Percentiles rank a stretch among this genome's conserved stretches.
phyloP scores from a whole-genome alignment of 2,329 filamentous ascomycete species.

The Calonectria naviculata region DNA sequence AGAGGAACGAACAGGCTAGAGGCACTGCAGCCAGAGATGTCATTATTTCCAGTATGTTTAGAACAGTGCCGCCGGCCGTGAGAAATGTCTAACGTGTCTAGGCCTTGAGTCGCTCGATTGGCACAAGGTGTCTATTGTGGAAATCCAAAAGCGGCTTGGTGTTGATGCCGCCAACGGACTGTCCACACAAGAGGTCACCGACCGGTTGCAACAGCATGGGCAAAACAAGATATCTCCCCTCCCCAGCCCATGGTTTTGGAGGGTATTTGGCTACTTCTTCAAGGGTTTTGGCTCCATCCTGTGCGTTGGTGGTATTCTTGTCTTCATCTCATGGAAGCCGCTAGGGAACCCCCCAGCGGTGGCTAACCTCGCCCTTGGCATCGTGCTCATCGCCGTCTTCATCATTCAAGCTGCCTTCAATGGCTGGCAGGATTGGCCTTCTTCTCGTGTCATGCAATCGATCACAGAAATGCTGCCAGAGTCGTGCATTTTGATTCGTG shows the following conservation, averaged over 20 bases:
- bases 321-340: slow-evolving; percentile 82
- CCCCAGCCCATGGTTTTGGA: slow-evolving; percentile 37
- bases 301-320: slow-evolving; percentile 74
- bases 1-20: slow-evolving; percentile 14
- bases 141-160: background rate
- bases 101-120: background rate
- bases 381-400: slow-evolving; percentile 78
- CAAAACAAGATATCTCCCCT: slow-evolving; percentile 20
- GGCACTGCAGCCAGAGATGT: slow-evolving; percentile 11
- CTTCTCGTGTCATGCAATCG: slow-evolving; percentile 80
- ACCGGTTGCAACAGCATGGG: slow-evolving; percentile 17
- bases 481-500: slow-evolving; percentile 72
- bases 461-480: slow-evolving; percentile 86
- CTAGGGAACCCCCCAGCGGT: slow-evolving; percentile 75
- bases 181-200: slow-evolving; percentile 15
- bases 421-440: slow-evolving; percentile 80
- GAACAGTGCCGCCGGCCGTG: background rate
- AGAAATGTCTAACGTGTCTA: background rate
- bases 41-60: slow-evolving; percentile 11
- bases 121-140: background rate
- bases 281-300: slow-evolving; percentile 81
- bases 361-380: slow-evolving; percentile 78
- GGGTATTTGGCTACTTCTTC: slow-evolving; percentile 78
- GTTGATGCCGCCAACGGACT: slow-evolving; percentile 12
- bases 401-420: slow-evolving; percentile 76